Percentiles rank a stretch among this genome's conserved stretches.
These are phyloP conservation scores for Piper longum DNA, from an alignment of 164 flowering plant genomes.

Conservation along the genomic window DNA sequence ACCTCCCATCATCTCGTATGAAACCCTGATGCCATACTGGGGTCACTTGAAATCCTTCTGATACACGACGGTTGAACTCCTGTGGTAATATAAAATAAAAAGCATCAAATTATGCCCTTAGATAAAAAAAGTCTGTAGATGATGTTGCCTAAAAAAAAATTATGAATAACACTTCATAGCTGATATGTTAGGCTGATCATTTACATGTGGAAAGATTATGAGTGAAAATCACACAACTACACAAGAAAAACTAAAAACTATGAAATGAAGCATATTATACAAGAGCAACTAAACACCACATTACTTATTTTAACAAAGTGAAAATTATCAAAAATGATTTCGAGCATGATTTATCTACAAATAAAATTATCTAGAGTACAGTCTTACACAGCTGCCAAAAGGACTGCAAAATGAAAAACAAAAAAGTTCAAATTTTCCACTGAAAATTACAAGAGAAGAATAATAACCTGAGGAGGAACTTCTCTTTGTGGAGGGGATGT, in stretches of 20 bases:
- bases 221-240: background rate
- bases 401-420: too few relatives aligned
- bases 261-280: too few relatives aligned
- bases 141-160: background rate
- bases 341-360: too few relatives aligned
- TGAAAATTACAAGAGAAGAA: background rate
- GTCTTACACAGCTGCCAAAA: background rate
- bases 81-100: constrained; percentile 4
- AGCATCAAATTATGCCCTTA: too few relatives aligned
- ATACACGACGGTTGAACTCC: constrained; percentile 61
- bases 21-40: constrained; percentile 96
- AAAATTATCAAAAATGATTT: too few relatives aligned
- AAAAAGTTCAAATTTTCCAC: background rate
- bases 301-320: too few relatives aligned
- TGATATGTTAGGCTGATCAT: background rate
- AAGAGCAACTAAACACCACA: too few relatives aligned
- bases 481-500: constrained; percentile 57
- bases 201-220: too few relatives aligned
- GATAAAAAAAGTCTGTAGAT: background rate
- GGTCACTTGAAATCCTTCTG: constrained; percentile 83
- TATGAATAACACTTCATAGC: too few relatives aligned
- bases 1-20: constrained; percentile 90
- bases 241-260: background rate
- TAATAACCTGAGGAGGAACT: constrained; percentile 74
- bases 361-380: too few relatives aligned